Evolutionary conservation across 306 rosid genomes (phyloP), one percentile per base, ranked within the genome.

Genomic region (Alnus glutinosa): DNA sequence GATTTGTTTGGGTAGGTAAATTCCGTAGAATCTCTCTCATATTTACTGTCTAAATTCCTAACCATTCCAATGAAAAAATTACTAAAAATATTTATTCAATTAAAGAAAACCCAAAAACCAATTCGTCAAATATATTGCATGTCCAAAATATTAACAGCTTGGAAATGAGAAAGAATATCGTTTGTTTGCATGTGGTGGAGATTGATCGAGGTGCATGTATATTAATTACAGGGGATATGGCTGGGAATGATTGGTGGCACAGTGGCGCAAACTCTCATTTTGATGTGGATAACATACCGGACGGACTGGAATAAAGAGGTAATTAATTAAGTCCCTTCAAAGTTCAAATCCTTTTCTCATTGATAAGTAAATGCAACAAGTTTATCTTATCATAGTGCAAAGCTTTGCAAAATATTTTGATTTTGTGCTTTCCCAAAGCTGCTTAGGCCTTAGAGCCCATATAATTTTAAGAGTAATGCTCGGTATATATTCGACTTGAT

Each of bases 281-380:
- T 92, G 36, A 0, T 88, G 1, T 89, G 93, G 92, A 71, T 88
- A 37, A 92, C 96, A 34, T 67, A 81, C 63, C 87, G 89, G 30
- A 80, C 97, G 0, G 90, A 92, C 58, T 92, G 97, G 97, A 82
- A 63, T 15, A 88, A 86, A 69, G 97, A 92, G 96, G 97, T 89
- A 80, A 36, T 23, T 23, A 23, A 23, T 18, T 19, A 23, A 23
- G 28, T 23, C 28, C 28, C 28, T 23, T 23, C 28, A 23, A 23
- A 23, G 28, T 23, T 58, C 39, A 10, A 55, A 42, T 58, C 28
- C 10, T 46, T 23, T 0, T 70, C 55, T 15, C n/a, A 5, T 34
- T 7, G 5, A 5, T 63, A 63, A 36, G 1, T 14, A 6, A 0
- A 34, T 30, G 11, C 12, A 28, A 9, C 36, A 23, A 3, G 51